Conservation (phyloP, 129 eudicot species). For the Kitagawia praeruptora region DNA sequence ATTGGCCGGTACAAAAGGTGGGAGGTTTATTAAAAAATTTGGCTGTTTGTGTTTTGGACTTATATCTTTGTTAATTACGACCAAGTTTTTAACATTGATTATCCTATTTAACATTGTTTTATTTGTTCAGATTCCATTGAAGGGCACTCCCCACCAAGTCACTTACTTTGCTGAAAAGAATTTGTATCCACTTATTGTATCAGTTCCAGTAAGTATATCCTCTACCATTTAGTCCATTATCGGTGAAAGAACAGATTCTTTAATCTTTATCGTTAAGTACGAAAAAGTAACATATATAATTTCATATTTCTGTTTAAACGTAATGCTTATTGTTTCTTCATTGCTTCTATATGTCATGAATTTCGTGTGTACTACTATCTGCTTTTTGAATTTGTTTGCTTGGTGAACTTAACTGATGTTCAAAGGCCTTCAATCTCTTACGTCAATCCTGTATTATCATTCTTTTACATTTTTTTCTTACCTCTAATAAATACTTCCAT, state of each 20-base stretch:
- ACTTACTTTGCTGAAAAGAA: conserved; percentile 94
- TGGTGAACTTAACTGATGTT: neutral
- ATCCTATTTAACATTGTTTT: conserved; percentile 4
- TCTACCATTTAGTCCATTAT: conserved; percentile 8
- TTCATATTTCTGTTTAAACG: neutral
- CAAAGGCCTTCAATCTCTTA: neutral
- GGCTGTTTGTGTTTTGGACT: neutral
- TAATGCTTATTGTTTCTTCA: neutral
- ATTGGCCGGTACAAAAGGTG: conserved; percentile 99
- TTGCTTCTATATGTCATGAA: neutral
- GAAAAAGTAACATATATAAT: neutral
- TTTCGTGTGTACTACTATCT: neutral
- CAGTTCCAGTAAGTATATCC: conserved; percentile 74
- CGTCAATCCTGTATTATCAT: neutral
- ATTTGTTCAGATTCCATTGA: conserved; percentile 64
- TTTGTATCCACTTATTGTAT: conserved; percentile 78
- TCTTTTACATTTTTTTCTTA: neutral
- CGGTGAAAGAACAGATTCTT: neutral
- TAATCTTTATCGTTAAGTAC: neutral
- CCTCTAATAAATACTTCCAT: neutral
- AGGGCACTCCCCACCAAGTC: conserved; percentile 98
- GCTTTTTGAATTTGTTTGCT: neutral
- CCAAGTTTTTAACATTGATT: neutral
- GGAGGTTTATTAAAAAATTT: neutral
- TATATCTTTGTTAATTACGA: neutral